Base-by-base conservation (phyloP, 1,284 basidiomycete genomes). In the Agaricales sp. region DNA sequence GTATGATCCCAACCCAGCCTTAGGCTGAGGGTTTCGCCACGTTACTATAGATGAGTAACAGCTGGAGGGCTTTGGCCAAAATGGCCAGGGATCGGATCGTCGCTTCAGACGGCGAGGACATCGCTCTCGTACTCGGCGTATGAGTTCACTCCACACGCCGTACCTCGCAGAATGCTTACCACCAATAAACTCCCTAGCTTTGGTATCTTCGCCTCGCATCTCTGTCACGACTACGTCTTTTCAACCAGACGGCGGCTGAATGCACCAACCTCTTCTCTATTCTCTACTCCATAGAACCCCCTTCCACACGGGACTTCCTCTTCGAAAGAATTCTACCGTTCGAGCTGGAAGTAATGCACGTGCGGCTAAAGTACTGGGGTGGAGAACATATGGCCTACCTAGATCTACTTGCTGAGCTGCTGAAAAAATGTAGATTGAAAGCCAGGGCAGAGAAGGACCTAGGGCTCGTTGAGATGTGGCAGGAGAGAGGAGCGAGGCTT, bases 171-270 rank as follows among this genome's bases (percentile, higher is more conserved):
- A n/a, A n/a, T n/a, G n/a, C n/a, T n/a, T n/a, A 6, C 20, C 25
- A 1, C 21, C 39, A 3, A 8, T 14, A 2, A 20, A 35, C 24
- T 24, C 38, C 16, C 23, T 46, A 89, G 86, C 74, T 89, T 20
- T 91, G 87, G 87, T 85, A 82, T 59, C 77, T 91, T 38, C 85
- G 87, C 4, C 71, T 90, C 3, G 78, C 84, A 20, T 78, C 78
- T 48, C 75, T 90, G 35, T 78, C 87, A 43, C 81, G 87, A 19
- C 74, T 91, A 45, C 79, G 86, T 30, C 76, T 91, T 46, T 85
- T 84, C 68, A 87, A 87, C 58, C 87, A 90, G 60, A 80, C 82
- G 14, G 75, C 84, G 1, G 81, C 82, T 18, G 87, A 91, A 65
- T 82, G 82, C 61, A 80, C 77, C 19, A 84, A 86, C 63, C 72